phyloP scores from a whole-genome alignment of 2,329 filamentous ascomycete species.

The Diaporthe destruens region DNA sequence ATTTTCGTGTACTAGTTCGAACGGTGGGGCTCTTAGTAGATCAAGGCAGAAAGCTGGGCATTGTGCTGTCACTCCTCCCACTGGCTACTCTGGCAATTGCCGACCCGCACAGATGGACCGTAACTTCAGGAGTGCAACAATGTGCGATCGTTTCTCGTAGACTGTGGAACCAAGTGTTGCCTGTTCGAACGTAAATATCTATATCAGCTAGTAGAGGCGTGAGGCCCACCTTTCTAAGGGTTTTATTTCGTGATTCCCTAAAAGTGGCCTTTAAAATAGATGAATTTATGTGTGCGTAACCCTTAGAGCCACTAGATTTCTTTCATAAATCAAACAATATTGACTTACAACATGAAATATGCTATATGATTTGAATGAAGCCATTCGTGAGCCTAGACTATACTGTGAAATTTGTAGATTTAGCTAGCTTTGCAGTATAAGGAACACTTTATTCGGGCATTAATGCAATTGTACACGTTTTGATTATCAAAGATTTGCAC shows the following conservation, averaged over 20 bases:
- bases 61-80: neutral
- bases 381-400: neutral
- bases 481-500: neutral
- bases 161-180: neutral
- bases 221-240: neutral
- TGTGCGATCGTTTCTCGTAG: slow-evolving; percentile 3
- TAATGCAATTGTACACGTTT: neutral
- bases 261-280: neutral
- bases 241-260: neutral
- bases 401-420: neutral
- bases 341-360: neutral
- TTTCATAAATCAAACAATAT: neutral
- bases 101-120: neutral
- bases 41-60: neutral
- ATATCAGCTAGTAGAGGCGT: neutral
- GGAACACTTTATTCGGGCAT: neutral
- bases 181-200: neutral
- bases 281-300: too few species aligned
- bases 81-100: neutral
- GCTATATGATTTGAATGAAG: neutral
- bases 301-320: neutral
- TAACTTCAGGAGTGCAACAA: neutral
- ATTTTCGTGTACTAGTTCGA: neutral
- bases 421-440: neutral
- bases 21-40: neutral